A percentile compares a stretch with the other conserved stretches of the same genome.
phyloP scores from a whole-genome alignment of 192 early-diverging fungal genomes.

The Borealophlyctis nickersoniae region DNA sequence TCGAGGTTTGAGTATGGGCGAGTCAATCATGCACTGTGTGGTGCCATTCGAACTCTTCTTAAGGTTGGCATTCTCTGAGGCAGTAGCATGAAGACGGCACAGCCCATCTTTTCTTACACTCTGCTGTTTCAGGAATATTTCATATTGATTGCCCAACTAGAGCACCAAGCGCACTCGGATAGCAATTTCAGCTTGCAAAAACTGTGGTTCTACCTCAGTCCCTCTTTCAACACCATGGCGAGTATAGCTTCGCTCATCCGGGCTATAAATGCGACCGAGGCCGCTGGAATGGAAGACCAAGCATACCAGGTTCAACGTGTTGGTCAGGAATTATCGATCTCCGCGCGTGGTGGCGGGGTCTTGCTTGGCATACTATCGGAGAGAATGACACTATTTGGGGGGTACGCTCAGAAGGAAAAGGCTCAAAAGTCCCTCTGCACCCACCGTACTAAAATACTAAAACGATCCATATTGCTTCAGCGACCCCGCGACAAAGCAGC shows the following conservation, averaged over 20 bases:
- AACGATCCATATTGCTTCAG: neutral
- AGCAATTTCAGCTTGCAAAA: conserved; percentile 83
- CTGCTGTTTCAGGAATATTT: conserved; percentile 66
- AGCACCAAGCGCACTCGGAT: conserved; percentile 72
- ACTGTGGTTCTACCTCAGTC: conserved; percentile 85
- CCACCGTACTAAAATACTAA: neutral
- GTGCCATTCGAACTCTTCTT: conserved; percentile 69
- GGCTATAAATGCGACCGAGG: conserved; percentile 18
- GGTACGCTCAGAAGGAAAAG: conserved; percentile 42
- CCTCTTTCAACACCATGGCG: conserved; percentile 61
- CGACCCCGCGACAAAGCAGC: conserved; percentile 53
- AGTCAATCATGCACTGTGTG: conserved; percentile 86
- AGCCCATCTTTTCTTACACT: neutral
- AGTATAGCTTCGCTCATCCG: conserved; percentile 50
- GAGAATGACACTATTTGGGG: conserved; percentile 62
- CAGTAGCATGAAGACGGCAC: neutral
- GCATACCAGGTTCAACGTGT: no score
- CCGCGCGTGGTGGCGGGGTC: conserved; percentile 67
- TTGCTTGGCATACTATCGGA: conserved; percentile 74
- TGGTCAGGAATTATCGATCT: no score
- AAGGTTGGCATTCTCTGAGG: conserved; percentile 46
- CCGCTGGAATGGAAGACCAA: conserved; percentile 40
- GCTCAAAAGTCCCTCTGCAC: neutral
- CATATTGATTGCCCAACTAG: conserved; percentile 81
- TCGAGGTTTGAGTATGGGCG: conserved; percentile 77